A percentile compares a stretch with the other conserved stretches of the same genome.
These are phyloP conservation scores for Daldinia bambusicola DNA, from an alignment of 495 filamentous ascomycete genomes.

Conservation along the genomic window DNA sequence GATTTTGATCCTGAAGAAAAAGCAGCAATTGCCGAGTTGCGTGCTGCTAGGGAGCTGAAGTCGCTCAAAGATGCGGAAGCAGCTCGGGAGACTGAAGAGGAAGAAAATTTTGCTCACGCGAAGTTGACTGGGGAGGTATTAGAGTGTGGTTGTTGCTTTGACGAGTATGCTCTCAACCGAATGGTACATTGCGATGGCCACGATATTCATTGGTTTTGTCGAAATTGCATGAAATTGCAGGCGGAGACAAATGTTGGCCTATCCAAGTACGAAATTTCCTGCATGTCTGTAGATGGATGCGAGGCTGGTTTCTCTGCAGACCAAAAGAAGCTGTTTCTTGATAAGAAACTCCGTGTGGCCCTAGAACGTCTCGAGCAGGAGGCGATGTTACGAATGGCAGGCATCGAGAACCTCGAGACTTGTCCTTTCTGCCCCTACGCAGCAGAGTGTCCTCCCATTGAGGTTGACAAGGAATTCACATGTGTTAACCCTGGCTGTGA, in stretches of 20 bases:
- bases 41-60: slow-evolving; percentile 39
- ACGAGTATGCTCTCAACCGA: slow-evolving; percentile 70
- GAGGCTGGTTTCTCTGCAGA: slow-evolving; percentile 52
- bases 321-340: slow-evolving; percentile 66
- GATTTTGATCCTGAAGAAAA: slow-evolving; percentile 13
- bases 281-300: slow-evolving; percentile 64
- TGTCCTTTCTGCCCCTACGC: slow-evolving; percentile 90
- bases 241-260: slow-evolving; percentile 75
- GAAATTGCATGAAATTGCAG: slow-evolving; percentile 67
- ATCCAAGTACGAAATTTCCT: slow-evolving; percentile 66
- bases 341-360: slow-evolving; percentile 62
- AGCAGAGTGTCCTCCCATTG: slow-evolving; percentile 72
- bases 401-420: slow-evolving; percentile 70
- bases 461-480: slow-evolving; percentile 78
- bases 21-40: slow-evolving; percentile 48
- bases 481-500: slow-evolving; percentile 75
- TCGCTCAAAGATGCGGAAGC: slow-evolving; percentile 30
- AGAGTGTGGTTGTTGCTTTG: slow-evolving; percentile 79
- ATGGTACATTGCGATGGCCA: slow-evolving; percentile 73
- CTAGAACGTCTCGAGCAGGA: slow-evolving; percentile 77
- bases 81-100: slow-evolving; percentile 52
- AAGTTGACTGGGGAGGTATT: slow-evolving; percentile 59
- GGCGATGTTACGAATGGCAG: slow-evolving; percentile 70
- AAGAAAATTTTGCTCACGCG: slow-evolving; percentile 56
- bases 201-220: slow-evolving; percentile 69